Evolutionary conservation across 129 eudicot species (phyloP), one percentile per base, ranked within the genome.

Genomic region (Arctium lappa): DNA sequence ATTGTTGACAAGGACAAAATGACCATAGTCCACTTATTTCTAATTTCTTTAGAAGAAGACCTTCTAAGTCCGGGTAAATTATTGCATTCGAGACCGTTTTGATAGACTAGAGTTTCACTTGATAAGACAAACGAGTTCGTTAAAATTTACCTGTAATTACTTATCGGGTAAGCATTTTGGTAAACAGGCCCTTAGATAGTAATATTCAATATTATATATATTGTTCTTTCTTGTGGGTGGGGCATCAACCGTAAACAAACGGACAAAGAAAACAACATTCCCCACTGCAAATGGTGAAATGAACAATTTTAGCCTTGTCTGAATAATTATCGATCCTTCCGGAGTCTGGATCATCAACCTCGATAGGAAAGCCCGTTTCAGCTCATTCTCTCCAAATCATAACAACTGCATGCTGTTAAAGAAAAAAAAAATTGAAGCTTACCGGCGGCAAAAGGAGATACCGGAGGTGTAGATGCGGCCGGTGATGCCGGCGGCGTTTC

Each of bases 401-500:
- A 50, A 29, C 31, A 16, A 12, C 15, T 69, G 29, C 27, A 22
- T 27, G 63, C 30, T 37, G 36, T 36, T 42, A 48, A 74, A 11
- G 13, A 22, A 34, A 10, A 27, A 69, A 13, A 75, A 16, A 32
- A 12, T 0, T 12, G 29, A 74, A 73, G 69, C 92, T 90, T 73
- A 94, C 98, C 27, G 27, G 27, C 97, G 89, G 91, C 85, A 8
- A 94, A 90, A 30, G 98, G 98, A 72, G 98, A 91, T 74, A 87
- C 88, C 89, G 97, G 98, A 74, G 98, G 91, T 11, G 92, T 88
- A 15, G 92, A 83, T 8, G 92, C 97, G 13, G 98, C 98, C 8
- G 97, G 97, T 0, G 97, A 92, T 3, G 88, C 89, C 50, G 94
- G 97, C 32, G 97, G 97, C 76, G 97, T 84, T 27, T 89, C 93